phyloP scores from a whole-genome alignment of 2,329 filamentous ascomycete species.

The Botryotinia convoluta region DNA sequence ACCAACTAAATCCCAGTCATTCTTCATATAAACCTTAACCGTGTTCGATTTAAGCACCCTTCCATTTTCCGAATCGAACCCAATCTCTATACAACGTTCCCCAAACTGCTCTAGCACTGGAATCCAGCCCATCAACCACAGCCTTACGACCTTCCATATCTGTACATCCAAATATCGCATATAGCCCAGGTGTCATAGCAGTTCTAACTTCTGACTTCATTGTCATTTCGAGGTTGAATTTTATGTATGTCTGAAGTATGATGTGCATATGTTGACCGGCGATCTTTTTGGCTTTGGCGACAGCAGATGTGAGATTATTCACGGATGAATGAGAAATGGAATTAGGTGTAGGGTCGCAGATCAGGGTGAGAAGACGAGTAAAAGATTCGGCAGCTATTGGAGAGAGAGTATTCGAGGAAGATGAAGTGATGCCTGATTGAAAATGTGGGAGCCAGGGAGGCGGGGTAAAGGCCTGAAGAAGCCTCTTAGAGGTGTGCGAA shows the following conservation, averaged over 20 bases:
- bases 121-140: conserved; percentile 59
- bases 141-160: conserved; percentile 57
- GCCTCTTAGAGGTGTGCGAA: conserved; percentile 30
- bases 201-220: conserved; percentile 52
- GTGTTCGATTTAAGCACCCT: not conserved
- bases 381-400: conserved; percentile 46
- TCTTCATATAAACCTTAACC: not conserved
- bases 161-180: conserved; percentile 48
- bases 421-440: conserved; percentile 32
- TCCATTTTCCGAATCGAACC: conserved; percentile 27
- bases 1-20: not conserved
- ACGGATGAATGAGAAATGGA: conserved; percentile 47
- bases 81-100: conserved; percentile 58
- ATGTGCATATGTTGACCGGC: conserved; percentile 62
- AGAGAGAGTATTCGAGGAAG: conserved; percentile 39
- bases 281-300: conserved; percentile 58
- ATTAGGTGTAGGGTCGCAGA: conserved; percentile 58
- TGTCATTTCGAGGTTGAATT: conserved; percentile 56
- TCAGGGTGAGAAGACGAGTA: conserved; percentile 48
- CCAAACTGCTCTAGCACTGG: conserved; percentile 57
- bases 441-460: conserved; percentile 40
- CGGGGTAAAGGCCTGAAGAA: conserved; percentile 30
- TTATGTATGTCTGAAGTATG: conserved; percentile 58
- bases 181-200: conserved; percentile 56
- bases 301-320: conserved; percentile 56